Evolutionary conservation across 2,329 filamentous ascomycete genomes (phyloP).

Genomic region (Cryphonectria parasitica): DNA sequence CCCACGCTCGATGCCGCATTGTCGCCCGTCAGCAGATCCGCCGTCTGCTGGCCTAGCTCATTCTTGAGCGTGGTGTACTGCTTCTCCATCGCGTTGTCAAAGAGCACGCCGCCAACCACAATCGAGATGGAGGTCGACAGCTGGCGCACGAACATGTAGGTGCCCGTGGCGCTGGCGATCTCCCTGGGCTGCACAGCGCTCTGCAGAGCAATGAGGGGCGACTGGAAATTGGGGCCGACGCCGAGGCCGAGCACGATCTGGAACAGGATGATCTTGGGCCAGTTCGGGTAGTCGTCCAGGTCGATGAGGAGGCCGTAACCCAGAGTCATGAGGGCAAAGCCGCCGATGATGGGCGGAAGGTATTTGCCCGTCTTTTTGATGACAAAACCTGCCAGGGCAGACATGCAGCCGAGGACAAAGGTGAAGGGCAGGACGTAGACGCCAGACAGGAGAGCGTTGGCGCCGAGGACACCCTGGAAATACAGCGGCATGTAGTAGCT

Average conservation of each 20-base stretch:
- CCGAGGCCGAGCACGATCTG: constrained; percentile 65
- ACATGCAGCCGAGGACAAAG: constrained; percentile 48
- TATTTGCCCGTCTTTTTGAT: constrained; percentile 63
- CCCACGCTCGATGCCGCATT: constrained; percentile 65
- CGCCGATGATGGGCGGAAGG: constrained; percentile 56
- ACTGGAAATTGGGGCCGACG: constrained; percentile 65
- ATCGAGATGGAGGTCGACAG: constrained; percentile 61
- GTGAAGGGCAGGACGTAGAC: constrained; percentile 67
- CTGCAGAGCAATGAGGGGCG: constrained; percentile 67
- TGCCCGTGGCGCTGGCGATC: constrained; percentile 65
- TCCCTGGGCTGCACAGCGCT: constrained; percentile 62
- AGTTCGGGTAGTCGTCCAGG: constrained; percentile 54
- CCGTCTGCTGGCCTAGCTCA: constrained; percentile 45
- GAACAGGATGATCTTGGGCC: constrained; percentile 54
- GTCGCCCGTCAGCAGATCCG: constrained; percentile 58
- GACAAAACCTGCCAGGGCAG: constrained; percentile 46
- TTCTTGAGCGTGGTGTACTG: constrained; percentile 37
- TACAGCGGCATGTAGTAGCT: constrained; percentile 76
- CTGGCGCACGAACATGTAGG: constrained; percentile 63
- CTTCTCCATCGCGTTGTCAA: constrained; percentile 46
- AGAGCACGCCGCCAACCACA: constrained; percentile 56
- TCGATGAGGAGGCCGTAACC: constrained; percentile 62
- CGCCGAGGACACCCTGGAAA: constrained; percentile 69
- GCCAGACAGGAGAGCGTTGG: constrained; percentile 63
- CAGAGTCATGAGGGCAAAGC: constrained; percentile 58